These are phyloP conservation scores for Saxispiralis lemnorum DNA, from an alignment of 495 filamentous ascomycete species.

Conservation along the genomic window DNA sequence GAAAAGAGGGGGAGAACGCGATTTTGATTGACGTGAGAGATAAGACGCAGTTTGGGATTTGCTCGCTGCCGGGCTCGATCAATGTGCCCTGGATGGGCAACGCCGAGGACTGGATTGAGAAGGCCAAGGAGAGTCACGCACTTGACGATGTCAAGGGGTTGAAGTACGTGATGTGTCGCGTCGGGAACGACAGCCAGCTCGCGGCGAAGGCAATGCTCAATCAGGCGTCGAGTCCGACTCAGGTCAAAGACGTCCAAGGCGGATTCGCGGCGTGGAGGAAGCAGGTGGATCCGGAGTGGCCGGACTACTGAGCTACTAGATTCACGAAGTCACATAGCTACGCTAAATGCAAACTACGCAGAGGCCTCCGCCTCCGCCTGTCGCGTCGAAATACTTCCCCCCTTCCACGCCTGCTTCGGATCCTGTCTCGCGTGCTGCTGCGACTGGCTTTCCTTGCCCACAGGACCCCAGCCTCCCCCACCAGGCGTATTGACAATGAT, in stretches of 20 bases:
- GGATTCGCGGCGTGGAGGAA: conserved; percentile 73
- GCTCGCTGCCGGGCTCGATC: conserved; percentile 49
- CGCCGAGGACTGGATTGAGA: conserved; percentile 6
- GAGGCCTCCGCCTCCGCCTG: conserved; percentile 19
- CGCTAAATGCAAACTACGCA: conserved; percentile 3
- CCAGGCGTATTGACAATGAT: conserved; percentile 63
- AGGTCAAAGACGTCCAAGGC: conserved; percentile 61
- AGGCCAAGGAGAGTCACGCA: conserved; percentile 6
- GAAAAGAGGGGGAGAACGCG: conserved; percentile 26
- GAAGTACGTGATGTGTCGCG: conserved; percentile 52
- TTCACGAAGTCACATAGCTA: background rate
- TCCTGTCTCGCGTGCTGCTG: conserved; percentile 26
- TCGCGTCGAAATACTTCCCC: conserved; percentile 39
- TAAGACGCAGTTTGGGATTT: conserved; percentile 68
- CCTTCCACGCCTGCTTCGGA: conserved; percentile 41
- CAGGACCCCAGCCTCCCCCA: conserved; percentile 54
- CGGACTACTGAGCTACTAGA: conserved; percentile 34
- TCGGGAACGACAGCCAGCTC: conserved; percentile 80
- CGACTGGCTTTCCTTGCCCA: conserved; percentile 35
- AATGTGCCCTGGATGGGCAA: conserved; percentile 53
- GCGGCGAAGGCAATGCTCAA: conserved; percentile 55
- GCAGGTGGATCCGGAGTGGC: conserved; percentile 55
- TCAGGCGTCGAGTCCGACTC: conserved; percentile 38
- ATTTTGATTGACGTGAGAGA: conserved; percentile 69
- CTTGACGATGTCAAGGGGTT: conserved; percentile 10